Evolutionary conservation across 352 stramenopile species (phyloP).

Genomic region (Pythium aphanidermatum): DNA sequence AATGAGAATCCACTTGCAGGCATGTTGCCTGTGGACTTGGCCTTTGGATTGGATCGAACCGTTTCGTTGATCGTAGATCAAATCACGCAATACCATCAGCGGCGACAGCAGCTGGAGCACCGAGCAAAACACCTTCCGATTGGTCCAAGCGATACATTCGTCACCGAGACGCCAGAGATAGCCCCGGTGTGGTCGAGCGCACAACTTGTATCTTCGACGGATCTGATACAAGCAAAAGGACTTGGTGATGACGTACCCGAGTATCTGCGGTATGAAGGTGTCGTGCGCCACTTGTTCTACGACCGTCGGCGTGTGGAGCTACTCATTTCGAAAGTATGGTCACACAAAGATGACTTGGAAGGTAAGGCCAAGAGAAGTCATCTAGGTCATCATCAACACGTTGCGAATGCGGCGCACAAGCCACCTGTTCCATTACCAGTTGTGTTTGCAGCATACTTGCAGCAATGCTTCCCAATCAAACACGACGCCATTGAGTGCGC

Average conservation of each 20-base stretch:
- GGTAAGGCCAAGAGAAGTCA: slow-evolving; percentile 20
- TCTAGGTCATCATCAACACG: slow-evolving; percentile 5
- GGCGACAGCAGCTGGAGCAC: slow-evolving; percentile 22
- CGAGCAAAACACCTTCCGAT: slow-evolving; percentile 14
- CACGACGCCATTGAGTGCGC: slow-evolving; percentile 44
- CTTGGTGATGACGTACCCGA: slow-evolving; percentile 29
- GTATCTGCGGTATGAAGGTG: slow-evolving; percentile 52
- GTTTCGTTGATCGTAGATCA: neutral
- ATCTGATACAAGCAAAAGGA: slow-evolving; percentile 37
- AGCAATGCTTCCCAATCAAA: slow-evolving; percentile 20
- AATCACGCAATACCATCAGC: slow-evolving; percentile 9
- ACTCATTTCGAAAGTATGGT: slow-evolving; percentile 49
- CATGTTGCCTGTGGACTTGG: slow-evolving; percentile 3
- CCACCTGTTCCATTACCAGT: no score
- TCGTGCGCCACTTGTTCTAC: slow-evolving; percentile 56
- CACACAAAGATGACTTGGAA: slow-evolving; percentile 50
- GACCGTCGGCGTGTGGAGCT: slow-evolving; percentile 36
- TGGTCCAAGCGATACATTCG: slow-evolving; percentile 21
- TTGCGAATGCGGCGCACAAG: no score
- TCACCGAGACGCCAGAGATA: slow-evolving; percentile 46
- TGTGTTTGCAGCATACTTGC: slow-evolving; percentile 33
- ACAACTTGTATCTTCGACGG: slow-evolving; percentile 7
- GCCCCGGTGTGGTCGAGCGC: slow-evolving; percentile 1
- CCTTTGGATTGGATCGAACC: slow-evolving; percentile 13
- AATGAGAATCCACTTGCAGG: neutral